Conservation (phyloP, 768 basidiomycete genomes). For the Sarcodon aspratus region DNA sequence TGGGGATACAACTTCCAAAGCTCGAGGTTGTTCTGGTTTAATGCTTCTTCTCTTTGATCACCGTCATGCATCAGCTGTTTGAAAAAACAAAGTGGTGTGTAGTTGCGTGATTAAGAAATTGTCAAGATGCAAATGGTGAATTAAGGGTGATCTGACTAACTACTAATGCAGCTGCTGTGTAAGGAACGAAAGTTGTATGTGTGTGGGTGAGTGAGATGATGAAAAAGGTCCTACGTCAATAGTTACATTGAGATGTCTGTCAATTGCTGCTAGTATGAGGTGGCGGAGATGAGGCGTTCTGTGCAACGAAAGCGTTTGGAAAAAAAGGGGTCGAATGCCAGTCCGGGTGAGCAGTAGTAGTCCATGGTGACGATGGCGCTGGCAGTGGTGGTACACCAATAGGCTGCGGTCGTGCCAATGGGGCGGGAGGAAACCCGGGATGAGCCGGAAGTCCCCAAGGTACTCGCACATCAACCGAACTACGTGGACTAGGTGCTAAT, state of each 20-base stretch:
- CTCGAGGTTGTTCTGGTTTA: too few species aligned
- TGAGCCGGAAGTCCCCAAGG: slow-evolving; percentile 29
- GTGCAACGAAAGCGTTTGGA: slow-evolving; percentile 33
- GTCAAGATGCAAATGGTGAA: slow-evolving; percentile 12
- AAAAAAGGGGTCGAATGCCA: slow-evolving; percentile 31
- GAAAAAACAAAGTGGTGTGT: slow-evolving; percentile 14
- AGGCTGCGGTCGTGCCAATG: slow-evolving; percentile 11
- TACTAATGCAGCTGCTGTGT: slow-evolving; percentile 6
- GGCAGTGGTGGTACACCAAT: neutral
- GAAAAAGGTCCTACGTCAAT: too few species aligned
- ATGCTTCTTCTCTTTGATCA: too few species aligned
- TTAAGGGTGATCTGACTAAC: slow-evolving; percentile 3
- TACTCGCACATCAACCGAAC: slow-evolving; percentile 25
- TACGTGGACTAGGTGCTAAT: slow-evolving; percentile 26
- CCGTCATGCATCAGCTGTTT: too few species aligned
- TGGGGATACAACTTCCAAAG: too few species aligned
- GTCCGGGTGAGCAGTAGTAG: slow-evolving; percentile 37
- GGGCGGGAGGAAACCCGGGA: slow-evolving; percentile 17
- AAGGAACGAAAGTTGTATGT: too few species aligned
- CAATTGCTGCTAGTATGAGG: slow-evolving; percentile 15
- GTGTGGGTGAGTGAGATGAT: too few species aligned
- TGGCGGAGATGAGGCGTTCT: slow-evolving; percentile 39
- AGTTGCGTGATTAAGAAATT: slow-evolving; percentile 13
- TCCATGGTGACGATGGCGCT: slow-evolving; percentile 6
- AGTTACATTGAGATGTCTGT: too few species aligned